phyloP scores from a whole-genome alignment of 1,139 yeast species.

The Magnusiomyces tetraspermus region DNA sequence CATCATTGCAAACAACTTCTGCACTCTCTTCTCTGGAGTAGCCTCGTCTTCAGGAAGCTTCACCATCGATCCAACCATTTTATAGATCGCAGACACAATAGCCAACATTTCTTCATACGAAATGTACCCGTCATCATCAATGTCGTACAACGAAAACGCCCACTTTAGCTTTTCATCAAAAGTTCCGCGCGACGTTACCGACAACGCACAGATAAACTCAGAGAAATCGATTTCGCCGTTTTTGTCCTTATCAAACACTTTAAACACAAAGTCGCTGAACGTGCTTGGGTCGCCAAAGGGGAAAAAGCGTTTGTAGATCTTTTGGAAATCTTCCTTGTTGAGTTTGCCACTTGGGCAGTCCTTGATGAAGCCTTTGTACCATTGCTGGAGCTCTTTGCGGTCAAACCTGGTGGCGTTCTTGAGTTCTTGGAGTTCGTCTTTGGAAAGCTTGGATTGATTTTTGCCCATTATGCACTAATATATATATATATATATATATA shows the following conservation, averaged over 20 bases:
- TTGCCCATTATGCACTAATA: constrained; percentile 90
- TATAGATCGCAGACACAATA: constrained; percentile 76
- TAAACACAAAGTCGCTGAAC: constrained; percentile 80
- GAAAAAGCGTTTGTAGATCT: constrained; percentile 90
- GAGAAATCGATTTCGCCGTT: constrained; percentile 81
- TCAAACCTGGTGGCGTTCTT: constrained; percentile 87
- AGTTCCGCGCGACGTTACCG: constrained; percentile 82
- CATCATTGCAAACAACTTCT: constrained; percentile 66
- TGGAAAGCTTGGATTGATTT: constrained; percentile 83
- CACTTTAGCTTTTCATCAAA: constrained; percentile 74
- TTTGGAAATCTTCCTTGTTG: constrained; percentile 78
- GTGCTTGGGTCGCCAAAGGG: constrained; percentile 97
- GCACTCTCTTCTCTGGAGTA: constrained; percentile 82
- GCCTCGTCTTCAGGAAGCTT: constrained; percentile 82
- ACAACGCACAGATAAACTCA: constrained; percentile 82
- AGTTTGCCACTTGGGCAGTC: constrained; percentile 92
- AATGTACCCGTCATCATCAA: constrained; percentile 66
- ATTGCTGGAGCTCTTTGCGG: constrained; percentile 87
- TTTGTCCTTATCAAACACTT: constrained; percentile 77
- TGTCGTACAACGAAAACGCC: constrained; percentile 81
- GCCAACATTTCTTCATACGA: constrained; percentile 68
- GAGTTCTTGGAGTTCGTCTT: constrained; percentile 77
- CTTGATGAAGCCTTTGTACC: constrained; percentile 92
- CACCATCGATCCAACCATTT: constrained; percentile 95
- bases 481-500: too few species aligned